Percentiles rank a stretch among this genome's conserved stretches.
These are phyloP conservation scores for Globisporangium iwayamae DNA, from an alignment of 352 stramenopile species.

Conservation along the genomic window DNA sequence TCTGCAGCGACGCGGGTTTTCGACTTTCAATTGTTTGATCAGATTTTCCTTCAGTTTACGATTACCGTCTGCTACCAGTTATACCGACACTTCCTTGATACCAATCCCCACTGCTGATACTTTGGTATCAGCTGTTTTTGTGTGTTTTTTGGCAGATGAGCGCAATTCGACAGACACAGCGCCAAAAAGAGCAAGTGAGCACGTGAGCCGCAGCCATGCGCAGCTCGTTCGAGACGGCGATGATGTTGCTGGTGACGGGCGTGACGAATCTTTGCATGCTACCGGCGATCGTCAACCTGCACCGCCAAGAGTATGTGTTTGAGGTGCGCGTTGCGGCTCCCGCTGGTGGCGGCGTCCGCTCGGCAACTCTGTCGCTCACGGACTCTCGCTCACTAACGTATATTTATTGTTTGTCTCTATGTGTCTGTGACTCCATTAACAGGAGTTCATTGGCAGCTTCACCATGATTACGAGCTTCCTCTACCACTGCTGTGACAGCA, in stretches of 20 bases:
- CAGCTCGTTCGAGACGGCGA: conserved; percentile 52
- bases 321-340: conserved; percentile 38
- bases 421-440: background rate
- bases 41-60: too few relatives aligned
- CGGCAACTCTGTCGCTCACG: background rate
- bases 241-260: conserved; percentile 74
- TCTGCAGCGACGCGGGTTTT: too few relatives aligned
- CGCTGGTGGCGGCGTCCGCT: background rate
- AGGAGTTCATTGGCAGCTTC: conserved; percentile 76
- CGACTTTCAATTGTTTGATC: too few relatives aligned
- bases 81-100: too few relatives aligned
- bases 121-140: too few relatives aligned
- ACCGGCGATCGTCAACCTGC: conserved; percentile 59
- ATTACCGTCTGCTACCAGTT: too few relatives aligned
- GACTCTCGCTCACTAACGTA: too few relatives aligned
- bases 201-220: conserved; percentile 27
- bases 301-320: conserved; percentile 55
- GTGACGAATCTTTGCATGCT: conserved; percentile 82
- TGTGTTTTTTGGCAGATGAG: too few relatives aligned
- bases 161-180: too few relatives aligned
- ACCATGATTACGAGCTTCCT: conserved; percentile 79
- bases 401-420: background rate
- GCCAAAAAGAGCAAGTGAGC: too few relatives aligned
- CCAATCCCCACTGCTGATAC: too few relatives aligned
- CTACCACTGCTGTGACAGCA: conserved; percentile 78